Conservation (phyloP, 2,329 filamentous ascomycete species). For the Phyllosticta citribraziliensis region DNA sequence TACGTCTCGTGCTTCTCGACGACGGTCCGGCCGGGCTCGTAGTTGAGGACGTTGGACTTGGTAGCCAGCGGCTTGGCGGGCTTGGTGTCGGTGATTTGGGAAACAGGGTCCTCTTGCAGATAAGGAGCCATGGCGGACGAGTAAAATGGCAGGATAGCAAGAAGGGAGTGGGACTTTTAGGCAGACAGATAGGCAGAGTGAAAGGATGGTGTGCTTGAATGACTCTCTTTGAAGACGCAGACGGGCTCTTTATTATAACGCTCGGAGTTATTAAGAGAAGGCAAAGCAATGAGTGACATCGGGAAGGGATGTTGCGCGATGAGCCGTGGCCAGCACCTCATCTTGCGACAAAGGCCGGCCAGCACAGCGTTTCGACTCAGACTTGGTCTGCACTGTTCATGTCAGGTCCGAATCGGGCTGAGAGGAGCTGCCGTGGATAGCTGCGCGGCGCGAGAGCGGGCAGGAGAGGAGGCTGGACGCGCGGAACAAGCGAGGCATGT, state of each 20-base stretch:
- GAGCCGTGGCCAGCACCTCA: conserved; percentile 9
- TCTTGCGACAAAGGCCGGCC: background rate
- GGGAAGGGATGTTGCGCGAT: conserved; percentile 8
- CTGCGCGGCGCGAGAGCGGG: background rate
- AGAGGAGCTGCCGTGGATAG: background rate
- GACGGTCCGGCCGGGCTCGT: conserved; percentile 39
- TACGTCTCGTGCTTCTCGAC: conserved; percentile 39
- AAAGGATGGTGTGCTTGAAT: background rate
- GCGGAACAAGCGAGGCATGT: background rate
- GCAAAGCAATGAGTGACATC: background rate
- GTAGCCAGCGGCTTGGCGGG: conserved; percentile 4
- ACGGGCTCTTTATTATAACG: background rate
- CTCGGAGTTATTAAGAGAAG: background rate
- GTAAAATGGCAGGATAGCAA: background rate
- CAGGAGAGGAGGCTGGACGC: background rate
- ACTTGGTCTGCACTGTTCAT: background rate
- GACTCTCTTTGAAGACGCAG: background rate
- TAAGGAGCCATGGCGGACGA: conserved; percentile 10
- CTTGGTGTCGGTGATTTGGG: background rate
- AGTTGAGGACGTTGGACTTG: conserved; percentile 25
- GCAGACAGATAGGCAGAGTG: background rate
- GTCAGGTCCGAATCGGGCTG: background rate
- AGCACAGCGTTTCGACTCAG: background rate
- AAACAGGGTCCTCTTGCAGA: background rate
- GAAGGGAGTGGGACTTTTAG: background rate